Evolutionary conservation across 2,329 filamentous ascomycete genomes (phyloP), one percentile per base, ranked within the genome.

Genomic region (Thielaviopsis musarum): DNA sequence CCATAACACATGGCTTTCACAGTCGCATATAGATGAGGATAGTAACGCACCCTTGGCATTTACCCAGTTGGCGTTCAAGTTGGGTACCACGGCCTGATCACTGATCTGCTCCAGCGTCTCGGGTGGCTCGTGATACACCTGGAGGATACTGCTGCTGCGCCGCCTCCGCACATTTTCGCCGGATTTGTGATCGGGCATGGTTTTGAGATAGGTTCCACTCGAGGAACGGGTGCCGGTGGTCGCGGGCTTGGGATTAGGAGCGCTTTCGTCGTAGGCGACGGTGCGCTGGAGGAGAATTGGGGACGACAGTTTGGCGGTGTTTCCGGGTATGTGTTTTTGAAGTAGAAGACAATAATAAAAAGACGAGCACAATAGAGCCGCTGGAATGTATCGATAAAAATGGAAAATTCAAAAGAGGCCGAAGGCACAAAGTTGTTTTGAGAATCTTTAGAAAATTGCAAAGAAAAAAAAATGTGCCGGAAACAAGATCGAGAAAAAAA

Each of bases 31-130:
- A 24, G 30, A 51, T 53, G 48, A 54, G 52, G 28, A 54, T 26
- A 26, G 34, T 28, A 52, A 54, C 41, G 52, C 60, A 97, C 93
- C 93, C 83, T 98, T 98, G 68, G 91, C 88, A 73, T 97, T 97
- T 65, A 96, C 94, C 93, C 93, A 98, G 75, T 96, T 88, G 66
- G 93, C 90, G 73, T 98, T 98, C 69, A 96, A 75, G 69, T 98
- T 98, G 57, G 93, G 93, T 66, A 96, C 78, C 45, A 88, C 88
- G 60, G 90, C 88, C 77, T 97, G 93, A 73, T 98, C 93, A 70
- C 87, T 96, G 73, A 95, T 88, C 74, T 96, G 93, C 77, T 98
- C 93, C 69, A 96, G 83, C 60, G 91, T 95, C 78, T 98, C 93
- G 62, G 86, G 84, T 59, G 93, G 93, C 73, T 98, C 93, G 70